phyloP scores from a whole-genome alignment of 345 rosid genomes.

The Excoecaria cochinchinensis region DNA sequence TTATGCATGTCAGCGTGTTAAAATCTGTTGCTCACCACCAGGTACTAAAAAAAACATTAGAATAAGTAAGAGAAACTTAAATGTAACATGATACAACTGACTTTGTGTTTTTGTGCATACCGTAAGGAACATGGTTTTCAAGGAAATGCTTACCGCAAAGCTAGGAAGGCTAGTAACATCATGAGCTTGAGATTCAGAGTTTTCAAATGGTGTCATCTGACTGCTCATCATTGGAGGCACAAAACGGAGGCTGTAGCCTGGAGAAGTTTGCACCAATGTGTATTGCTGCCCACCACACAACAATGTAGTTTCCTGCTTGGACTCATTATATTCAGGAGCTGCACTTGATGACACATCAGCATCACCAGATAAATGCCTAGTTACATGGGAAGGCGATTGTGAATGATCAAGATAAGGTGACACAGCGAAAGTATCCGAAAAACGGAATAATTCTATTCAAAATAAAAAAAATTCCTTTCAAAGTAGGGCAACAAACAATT shows the following conservation, averaged over 20 bases:
- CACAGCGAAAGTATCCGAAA: no score
- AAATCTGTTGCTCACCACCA: not conserved
- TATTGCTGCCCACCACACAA: conserved; percentile 55
- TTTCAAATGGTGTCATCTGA: conserved; percentile 66
- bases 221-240: conserved; percentile 61
- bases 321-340: conserved; percentile 50
- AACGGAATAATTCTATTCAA: no score
- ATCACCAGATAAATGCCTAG: conserved; percentile 56
- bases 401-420: conserved; percentile 45
- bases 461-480: no score
- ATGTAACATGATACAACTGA: not conserved
- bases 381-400: conserved; percentile 45
- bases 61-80: not conserved
- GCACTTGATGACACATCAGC: conserved; percentile 46
- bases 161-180: conserved; percentile 70
- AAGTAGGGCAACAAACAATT: no score
- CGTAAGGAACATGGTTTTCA: conserved; percentile 12
- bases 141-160: conserved; percentile 57
- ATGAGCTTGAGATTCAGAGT: conserved; percentile 69
- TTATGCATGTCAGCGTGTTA: not conserved
- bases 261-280: conserved; percentile 55
- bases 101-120: not conserved
- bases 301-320: conserved; percentile 55
- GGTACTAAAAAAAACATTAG: not conserved
- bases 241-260: conserved; percentile 56